Evolutionary conservation across 176 grass and related monocot species (phyloP), one percentile per base, ranked within the genome.

Genomic region (Canna indica): DNA sequence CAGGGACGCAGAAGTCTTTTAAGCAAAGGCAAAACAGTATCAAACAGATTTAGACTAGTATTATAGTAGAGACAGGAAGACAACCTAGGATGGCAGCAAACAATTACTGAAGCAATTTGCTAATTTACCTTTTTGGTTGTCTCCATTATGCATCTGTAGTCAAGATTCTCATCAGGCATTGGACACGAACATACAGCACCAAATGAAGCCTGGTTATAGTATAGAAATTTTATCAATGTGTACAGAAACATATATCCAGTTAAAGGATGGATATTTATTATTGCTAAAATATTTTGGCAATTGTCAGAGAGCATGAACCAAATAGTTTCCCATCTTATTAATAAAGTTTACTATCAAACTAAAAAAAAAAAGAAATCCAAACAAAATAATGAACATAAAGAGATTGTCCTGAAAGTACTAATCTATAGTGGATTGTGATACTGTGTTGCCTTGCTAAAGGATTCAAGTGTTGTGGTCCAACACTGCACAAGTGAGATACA

Each of bases 91-190:
- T 36, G 34, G 34, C 13, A 72, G 10, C 18, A 36, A 6, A 25
- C 12, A 72, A 46, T 35, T 35, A 34, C 20, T 24, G n/a, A 73
- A 38, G 56, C 72, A 59, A 34, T 67, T 68, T 53, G 59, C 34
- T 12, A 41, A 66, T n/a, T 68, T 82, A 97, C 93, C 93, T 85
- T 77, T 80, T 78, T 92, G 62, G 88, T 80, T 61, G 86, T 85
- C 74, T 80, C 81, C 64, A 97, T 35, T 79, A 87, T 72, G 74
- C 81, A 85, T 47, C 77, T 80, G 75, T 90, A 97, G 72, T 92
- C 93, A 45, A 92, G 77, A 72, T 73, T 81, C 86, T 84, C 86
- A 85, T 97, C 93, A 57, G 93, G 86, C 71, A 83, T 89, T 16
- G 93, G 68, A 29, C 84, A 97, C 35, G 84, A 85, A 52, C 71